These are phyloP conservation scores for Chlamydomonas applanata DNA, from an alignment of 139 green algal species.

Conservation along the genomic window DNA sequence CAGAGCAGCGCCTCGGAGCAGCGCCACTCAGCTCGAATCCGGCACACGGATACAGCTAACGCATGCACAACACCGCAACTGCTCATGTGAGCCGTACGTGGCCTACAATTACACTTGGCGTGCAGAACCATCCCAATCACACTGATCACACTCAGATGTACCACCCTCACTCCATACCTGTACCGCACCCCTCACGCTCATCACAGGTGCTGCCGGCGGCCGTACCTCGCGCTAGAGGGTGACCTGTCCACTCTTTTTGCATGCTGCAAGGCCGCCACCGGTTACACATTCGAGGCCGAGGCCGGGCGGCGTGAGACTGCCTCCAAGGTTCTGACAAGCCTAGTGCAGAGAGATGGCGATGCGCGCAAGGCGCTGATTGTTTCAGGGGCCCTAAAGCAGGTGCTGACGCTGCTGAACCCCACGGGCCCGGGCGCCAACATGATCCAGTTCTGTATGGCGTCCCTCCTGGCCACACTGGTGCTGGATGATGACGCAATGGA, in stretches of 20 bases:
- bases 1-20: too few relatives aligned
- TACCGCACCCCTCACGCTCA: not conserved
- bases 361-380: slow-evolving; percentile 38
- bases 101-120: too few relatives aligned
- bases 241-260: slow-evolving; percentile 53
- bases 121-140: too few relatives aligned
- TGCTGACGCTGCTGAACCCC: slow-evolving; percentile 43
- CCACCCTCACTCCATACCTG: too few relatives aligned
- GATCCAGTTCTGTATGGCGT: slow-evolving; percentile 70
- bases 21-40: too few relatives aligned
- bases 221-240: slow-evolving; percentile 55
- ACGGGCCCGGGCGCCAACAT: slow-evolving; percentile 33
- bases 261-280: slow-evolving; percentile 40
- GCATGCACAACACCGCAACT: too few relatives aligned
- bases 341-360: slow-evolving; percentile 48
- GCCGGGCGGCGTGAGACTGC: slow-evolving; percentile 38
- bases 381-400: slow-evolving; percentile 26
- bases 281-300: slow-evolving; percentile 41
- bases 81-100: too few relatives aligned
- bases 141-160: too few relatives aligned
- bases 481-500: slow-evolving; percentile 72
- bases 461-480: slow-evolving; percentile 70
- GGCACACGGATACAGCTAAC: too few relatives aligned
- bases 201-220: slow-evolving; percentile 40
- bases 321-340: slow-evolving; percentile 48